Evolutionary conservation across 371 early-diverging fungal genomes (phyloP).

Genomic region (Capillidium heterosporum): DNA sequence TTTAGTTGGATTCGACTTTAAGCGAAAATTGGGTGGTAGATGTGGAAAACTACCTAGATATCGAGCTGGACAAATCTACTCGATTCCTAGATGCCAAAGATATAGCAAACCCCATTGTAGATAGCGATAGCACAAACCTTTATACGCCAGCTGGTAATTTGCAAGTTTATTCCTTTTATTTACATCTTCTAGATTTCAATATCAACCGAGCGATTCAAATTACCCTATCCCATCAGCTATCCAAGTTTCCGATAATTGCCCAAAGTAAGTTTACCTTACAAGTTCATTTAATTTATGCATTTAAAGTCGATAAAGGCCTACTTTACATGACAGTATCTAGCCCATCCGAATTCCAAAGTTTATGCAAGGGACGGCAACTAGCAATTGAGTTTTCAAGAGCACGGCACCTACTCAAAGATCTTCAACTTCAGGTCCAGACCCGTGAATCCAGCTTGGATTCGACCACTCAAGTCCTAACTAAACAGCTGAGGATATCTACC

Average conservation of each 20-base stretch:
- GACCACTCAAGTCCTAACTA: neutral
- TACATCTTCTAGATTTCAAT: neutral
- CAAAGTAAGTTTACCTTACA: too few relatives aligned
- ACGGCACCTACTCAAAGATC: neutral
- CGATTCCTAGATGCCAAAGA: constrained; percentile 18
- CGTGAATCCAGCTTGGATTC: too few relatives aligned
- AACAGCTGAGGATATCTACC: neutral
- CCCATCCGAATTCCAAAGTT: too few relatives aligned
- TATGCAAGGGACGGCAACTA: too few relatives aligned
- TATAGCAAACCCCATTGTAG: neutral
- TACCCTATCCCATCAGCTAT: neutral
- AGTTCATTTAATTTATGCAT: too few relatives aligned
- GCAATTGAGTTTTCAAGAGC: neutral
- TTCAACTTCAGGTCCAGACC: neutral
- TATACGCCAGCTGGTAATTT: neutral
- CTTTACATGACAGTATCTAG: too few relatives aligned
- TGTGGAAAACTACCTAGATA: constrained; percentile 49
- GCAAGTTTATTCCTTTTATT: neutral
- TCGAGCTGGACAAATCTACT: constrained; percentile 70
- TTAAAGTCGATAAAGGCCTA: too few relatives aligned
- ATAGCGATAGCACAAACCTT: neutral
- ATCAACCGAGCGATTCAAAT: neutral
- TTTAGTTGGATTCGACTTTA: constrained; percentile 45
- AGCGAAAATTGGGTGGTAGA: constrained; percentile 54
- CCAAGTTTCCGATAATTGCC: too few relatives aligned